Base-by-base conservation (phyloP, 78 protist genomes). In the Thecamonas trahens region DNA sequence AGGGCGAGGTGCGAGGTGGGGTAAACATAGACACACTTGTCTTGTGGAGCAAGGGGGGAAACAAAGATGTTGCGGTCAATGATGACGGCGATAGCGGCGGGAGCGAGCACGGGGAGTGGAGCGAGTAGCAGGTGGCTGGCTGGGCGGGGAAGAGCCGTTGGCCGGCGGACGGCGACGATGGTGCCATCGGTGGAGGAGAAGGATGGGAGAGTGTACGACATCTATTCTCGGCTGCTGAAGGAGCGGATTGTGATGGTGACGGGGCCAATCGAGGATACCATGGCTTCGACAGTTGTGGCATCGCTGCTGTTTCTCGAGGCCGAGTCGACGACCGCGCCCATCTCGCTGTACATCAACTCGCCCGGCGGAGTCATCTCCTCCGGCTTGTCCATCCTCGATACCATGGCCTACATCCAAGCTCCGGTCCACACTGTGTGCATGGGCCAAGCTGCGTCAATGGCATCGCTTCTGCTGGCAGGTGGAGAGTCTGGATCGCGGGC, bases 381-480 rank as follows among this genome's bases (percentile, higher is more conserved):
- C 0, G 85, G 85, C 26, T 31, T 79, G 31, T 79, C 70, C 28
- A 79, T 79, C 38, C 58, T 58, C 38, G 74, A 66, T 37, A 67
- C 74, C 3, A 65, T 76, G 74, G 54, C 69, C 66, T 79, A 45
- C 69, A 67, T 79, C 20, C 34, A 18, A 7, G 17, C 75, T 15
- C 79, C 74, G 14, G 66, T 79, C 6, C 1, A 50, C 38, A 79
- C 85, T 4, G 9, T 72, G 22, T 72, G 79, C 64, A 34, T 72
- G 9, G 85, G 85, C 31, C 85, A 79, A 58, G 85, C 85, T 2
- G 49, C 64, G 31, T 26, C 53, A 39, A 79, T 79, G 85, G 85
- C 63, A 20, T 63, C 79, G n/a, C 75, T 79, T 2, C 70, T 79
- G 34, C 77, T 79, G 3, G 63, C 79, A 8, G 85, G 60, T 0